Evolutionary conservation across 768 basidiomycete genomes (phyloP).

Genomic region (Lanmaoa rubissima): DNA sequence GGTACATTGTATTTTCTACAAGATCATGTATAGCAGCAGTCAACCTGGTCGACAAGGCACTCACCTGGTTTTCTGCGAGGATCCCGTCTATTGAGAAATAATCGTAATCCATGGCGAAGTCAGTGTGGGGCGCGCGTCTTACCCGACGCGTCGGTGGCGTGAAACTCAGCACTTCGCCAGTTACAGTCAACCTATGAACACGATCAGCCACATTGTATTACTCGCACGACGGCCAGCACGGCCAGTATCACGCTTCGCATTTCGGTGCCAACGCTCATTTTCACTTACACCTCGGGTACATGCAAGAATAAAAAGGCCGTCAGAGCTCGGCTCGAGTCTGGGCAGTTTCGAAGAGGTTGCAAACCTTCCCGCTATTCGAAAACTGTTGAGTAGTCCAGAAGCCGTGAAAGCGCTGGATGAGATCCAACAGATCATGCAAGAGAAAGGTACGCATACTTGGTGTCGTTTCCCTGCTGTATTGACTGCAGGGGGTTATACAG

Average conservation of each 20-base stretch:
- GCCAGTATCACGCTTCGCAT: constrained; percentile 6
- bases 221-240: constrained; percentile 17
- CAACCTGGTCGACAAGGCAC: constrained; percentile 1
- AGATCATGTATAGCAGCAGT: not conserved
- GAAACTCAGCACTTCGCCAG: not conserved
- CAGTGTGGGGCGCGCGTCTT: not conserved
- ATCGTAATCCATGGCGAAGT: constrained; percentile 71
- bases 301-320: constrained; percentile 27
- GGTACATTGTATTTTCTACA: constrained; percentile 88
- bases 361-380: constrained; percentile 44
- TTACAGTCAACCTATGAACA: constrained; percentile 21
- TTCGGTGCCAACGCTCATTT: constrained; percentile 26
- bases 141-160: constrained; percentile 24
- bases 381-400: constrained; percentile 48
- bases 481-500: constrained; percentile 29
- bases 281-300: constrained; percentile 29
- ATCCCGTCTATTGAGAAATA: constrained; percentile 93
- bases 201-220: constrained; percentile 13
- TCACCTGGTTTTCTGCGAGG: constrained; percentile 85
- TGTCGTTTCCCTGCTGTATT: not conserved
- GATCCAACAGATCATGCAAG: constrained; percentile 46
- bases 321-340: constrained; percentile 37
- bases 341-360: constrained; percentile 40
- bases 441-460: constrained; percentile 40
- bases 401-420: constrained; percentile 46